phyloP scores from a whole-genome alignment of 2,329 filamentous ascomycete species.

The Purpureocillium takamizusanense region DNA sequence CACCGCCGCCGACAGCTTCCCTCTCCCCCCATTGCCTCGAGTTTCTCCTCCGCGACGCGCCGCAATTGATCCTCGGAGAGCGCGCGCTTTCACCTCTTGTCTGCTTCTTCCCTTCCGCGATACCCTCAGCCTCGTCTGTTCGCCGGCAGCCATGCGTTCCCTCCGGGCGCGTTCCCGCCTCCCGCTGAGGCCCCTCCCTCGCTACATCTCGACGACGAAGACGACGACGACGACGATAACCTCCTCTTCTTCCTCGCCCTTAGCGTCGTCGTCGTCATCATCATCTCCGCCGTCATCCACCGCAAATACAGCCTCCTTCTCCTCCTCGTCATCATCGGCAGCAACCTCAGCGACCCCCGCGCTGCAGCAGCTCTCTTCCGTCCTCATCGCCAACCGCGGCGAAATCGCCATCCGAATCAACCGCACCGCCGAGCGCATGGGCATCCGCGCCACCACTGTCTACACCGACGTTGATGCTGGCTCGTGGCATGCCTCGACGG shows the following conservation, averaged over 20 bases:
- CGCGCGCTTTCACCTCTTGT: too few relatives aligned
- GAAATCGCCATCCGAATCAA: conserved; percentile 94
- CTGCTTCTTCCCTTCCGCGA: not conserved
- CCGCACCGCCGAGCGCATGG: conserved; percentile 76
- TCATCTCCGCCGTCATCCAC: too few relatives aligned
- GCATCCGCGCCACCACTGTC: conserved; percentile 86
- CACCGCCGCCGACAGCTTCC: not conserved
- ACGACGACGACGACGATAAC: conserved; percentile 5
- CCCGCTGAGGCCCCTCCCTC: conserved; percentile 34
- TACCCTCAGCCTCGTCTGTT: not conserved
- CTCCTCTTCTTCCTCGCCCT: too few relatives aligned
- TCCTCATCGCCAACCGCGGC: conserved; percentile 92
- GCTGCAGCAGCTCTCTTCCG: conserved; percentile 66
- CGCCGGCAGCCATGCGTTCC: conserved; percentile 40
- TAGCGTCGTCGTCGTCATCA: conserved; percentile 10
- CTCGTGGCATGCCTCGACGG: conserved; percentile 81
- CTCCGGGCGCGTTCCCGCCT: conserved; percentile 39
- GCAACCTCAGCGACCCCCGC: conserved; percentile 33
- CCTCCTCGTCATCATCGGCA: conserved; percentile 11
- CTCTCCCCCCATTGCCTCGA: not conserved
- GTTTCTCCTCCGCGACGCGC: not conserved
- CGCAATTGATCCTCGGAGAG: too few relatives aligned
- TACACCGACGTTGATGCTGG: conserved; percentile 87
- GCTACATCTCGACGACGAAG: conserved; percentile 18
- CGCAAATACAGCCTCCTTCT: conserved; percentile 6